Evolutionary conservation across 805 yeast species (phyloP).

Genomic region (Yamadazyma scolyti): DNA sequence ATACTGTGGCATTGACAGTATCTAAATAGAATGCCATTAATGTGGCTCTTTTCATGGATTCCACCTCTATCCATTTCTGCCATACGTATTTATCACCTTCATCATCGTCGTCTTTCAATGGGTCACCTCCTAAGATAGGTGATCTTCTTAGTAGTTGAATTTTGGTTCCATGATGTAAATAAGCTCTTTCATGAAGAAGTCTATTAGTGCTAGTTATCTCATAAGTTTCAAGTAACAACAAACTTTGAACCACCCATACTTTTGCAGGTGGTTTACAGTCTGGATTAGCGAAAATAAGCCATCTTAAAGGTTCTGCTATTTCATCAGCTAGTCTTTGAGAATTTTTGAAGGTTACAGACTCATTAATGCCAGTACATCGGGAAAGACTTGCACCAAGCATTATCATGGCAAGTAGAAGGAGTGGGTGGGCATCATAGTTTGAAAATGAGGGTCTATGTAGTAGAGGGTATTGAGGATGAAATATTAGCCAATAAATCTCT

Average conservation of each 20-base stretch:
- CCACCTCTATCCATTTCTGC: constrained; percentile 36
- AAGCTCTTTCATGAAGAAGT: constrained; percentile 69
- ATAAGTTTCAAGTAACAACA: constrained; percentile 64
- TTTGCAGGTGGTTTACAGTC: constrained; percentile 73
- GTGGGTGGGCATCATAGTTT: constrained; percentile 42
- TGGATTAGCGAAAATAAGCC: constrained; percentile 61
- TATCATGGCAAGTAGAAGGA: constrained; percentile 52
- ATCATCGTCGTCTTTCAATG: constrained; percentile 21
- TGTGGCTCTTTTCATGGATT: constrained; percentile 30
- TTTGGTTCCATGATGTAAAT: constrained; percentile 79
- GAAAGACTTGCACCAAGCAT: constrained; percentile 50
- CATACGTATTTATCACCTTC: constrained; percentile 19
- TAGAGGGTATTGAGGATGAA: constrained; percentile 56
- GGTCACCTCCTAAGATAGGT: constrained; percentile 39
- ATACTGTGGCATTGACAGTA: constrained; percentile 31
- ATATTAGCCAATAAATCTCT: constrained; percentile 50
- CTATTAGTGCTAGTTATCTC: constrained; percentile 68
- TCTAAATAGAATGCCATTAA: constrained; percentile 35
- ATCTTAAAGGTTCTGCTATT: constrained; percentile 59
- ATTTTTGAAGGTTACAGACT: constrained; percentile 7
- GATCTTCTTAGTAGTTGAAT: constrained; percentile 21
- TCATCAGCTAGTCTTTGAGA: constrained; percentile 37
- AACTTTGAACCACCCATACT: constrained; percentile 69
- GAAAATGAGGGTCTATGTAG: constrained; percentile 58
- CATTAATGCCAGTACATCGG: constrained; percentile 20